Percentiles rank a stretch among this genome's conserved stretches.
Conservation (phyloP, 2,329 filamentous ascomycete species). For the Fusarium coffeatum region DNA sequence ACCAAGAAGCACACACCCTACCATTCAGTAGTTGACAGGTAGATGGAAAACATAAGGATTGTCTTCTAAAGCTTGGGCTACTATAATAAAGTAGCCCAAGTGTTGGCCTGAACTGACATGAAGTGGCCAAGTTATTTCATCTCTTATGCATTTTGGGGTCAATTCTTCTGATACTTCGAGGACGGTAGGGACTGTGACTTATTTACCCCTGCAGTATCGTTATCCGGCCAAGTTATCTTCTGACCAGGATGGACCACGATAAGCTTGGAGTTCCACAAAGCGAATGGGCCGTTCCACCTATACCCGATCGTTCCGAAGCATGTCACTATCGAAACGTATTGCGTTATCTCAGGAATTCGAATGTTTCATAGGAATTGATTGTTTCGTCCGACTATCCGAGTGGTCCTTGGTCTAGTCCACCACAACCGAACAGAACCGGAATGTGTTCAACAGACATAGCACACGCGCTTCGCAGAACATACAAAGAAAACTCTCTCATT, state of each 20-base stretch:
- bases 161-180: background rate
- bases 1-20: slow-evolving; percentile 10
- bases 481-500: background rate
- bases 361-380: slow-evolving; percentile 15
- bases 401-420: background rate
- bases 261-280: slow-evolving; percentile 3
- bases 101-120: background rate
- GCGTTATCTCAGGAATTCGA: background rate
- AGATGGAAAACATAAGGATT: background rate
- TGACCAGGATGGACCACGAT: background rate
- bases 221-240: background rate
- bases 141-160: background rate
- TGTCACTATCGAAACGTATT: background rate
- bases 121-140: background rate
- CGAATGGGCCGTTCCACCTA: background rate
- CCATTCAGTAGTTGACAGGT: background rate
- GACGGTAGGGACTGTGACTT: background rate
- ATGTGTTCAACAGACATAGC: background rate
- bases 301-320: slow-evolving; percentile 6
- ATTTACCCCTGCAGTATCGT: background rate
- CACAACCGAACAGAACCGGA: slow-evolving; percentile 1
- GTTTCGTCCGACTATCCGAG: slow-evolving; percentile 2
- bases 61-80: background rate
- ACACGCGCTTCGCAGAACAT: slow-evolving; percentile 1
- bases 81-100: background rate